phyloP scores from a whole-genome alignment of 1,284 basidiomycete genomes.

The Exobasidium rhododendri region DNA sequence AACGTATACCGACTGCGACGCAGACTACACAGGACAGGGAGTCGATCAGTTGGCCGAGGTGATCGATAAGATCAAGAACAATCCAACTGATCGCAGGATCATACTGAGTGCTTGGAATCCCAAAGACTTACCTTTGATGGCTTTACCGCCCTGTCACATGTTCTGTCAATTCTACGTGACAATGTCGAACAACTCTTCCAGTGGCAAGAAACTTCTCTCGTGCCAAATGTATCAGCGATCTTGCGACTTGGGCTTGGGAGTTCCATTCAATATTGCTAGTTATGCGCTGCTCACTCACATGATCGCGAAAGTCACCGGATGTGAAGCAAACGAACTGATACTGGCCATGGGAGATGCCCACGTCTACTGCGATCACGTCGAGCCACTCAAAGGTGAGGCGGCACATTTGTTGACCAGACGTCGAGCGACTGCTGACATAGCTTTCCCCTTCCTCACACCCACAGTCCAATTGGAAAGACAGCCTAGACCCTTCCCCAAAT shows the following conservation, averaged over 20 bases:
- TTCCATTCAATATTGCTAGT: slow-evolving; percentile 95
- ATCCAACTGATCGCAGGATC: slow-evolving; percentile 93
- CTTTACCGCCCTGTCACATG: slow-evolving; percentile 95
- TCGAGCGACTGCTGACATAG: not conserved
- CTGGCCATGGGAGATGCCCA: slow-evolving; percentile 93
- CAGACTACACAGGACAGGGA: slow-evolving; percentile 75
- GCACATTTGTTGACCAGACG: not conserved
- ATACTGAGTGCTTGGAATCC: slow-evolving; percentile 97
- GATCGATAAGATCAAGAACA: slow-evolving; percentile 84
- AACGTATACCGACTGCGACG: slow-evolving; percentile 74
- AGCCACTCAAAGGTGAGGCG: slow-evolving; percentile 65
- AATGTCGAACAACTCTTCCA: slow-evolving; percentile 63
- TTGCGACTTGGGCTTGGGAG: slow-evolving; percentile 88
- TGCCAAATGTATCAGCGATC: slow-evolving; percentile 98
- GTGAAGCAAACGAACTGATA: slow-evolving; percentile 80
- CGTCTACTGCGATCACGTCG: slow-evolving; percentile 88
- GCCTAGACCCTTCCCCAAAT: slow-evolving; percentile 78
- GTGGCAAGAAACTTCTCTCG: slow-evolving; percentile 60
- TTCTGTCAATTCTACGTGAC: slow-evolving; percentile 98
- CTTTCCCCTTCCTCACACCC: not conserved
- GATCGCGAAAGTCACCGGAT: slow-evolving; percentile 85
- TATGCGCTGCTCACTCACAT: slow-evolving; percentile 95
- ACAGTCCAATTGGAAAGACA: slow-evolving; percentile 70
- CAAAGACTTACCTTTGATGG: slow-evolving; percentile 87
- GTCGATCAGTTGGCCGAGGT: slow-evolving; percentile 89